A percentile compares a stretch with the other conserved stretches of the same genome.
These are phyloP conservation scores for Cyclospora cayetanensis DNA, from an alignment of 169 alveolate genomes.

Conservation along the genomic window DNA sequence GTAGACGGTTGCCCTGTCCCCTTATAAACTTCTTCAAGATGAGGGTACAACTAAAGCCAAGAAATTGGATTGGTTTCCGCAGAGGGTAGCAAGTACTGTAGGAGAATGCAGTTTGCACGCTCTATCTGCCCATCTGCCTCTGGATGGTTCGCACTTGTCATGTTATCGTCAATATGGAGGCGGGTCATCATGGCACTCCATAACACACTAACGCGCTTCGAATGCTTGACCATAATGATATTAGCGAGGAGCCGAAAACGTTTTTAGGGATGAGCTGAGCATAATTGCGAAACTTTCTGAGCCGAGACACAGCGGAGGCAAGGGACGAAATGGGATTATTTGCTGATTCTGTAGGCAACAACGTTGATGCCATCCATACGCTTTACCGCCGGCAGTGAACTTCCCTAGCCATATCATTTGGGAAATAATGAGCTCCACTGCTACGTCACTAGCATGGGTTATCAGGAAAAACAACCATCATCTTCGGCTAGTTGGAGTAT, in stretches of 20 bases:
- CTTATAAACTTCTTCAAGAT: background rate
- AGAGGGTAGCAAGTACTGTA: background rate
- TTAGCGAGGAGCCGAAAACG: background rate
- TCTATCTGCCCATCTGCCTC: background rate
- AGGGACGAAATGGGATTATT: background rate
- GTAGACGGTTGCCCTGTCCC: background rate
- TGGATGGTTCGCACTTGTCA: background rate
- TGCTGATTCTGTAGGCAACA: background rate
- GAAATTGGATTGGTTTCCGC: background rate
- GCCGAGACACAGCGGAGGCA: background rate
- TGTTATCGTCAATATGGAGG: background rate
- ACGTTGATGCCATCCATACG: background rate
- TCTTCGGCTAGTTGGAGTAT: background rate
- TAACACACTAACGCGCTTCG: background rate
- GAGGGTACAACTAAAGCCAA: background rate
- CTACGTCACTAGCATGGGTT: background rate
- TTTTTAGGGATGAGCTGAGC: background rate
- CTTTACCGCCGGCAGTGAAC: background rate
- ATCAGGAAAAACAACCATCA: background rate
- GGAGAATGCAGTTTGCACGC: background rate
- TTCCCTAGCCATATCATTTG: background rate
- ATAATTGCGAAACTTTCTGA: background rate
- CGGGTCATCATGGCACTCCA: background rate
- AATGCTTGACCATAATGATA: background rate
- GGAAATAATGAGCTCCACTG: background rate